Percentiles rank a stretch among this genome's conserved stretches.
phyloP scores from a whole-genome alignment of 495 filamentous ascomycete genomes.

The Trichoderma orchidacearum region DNA sequence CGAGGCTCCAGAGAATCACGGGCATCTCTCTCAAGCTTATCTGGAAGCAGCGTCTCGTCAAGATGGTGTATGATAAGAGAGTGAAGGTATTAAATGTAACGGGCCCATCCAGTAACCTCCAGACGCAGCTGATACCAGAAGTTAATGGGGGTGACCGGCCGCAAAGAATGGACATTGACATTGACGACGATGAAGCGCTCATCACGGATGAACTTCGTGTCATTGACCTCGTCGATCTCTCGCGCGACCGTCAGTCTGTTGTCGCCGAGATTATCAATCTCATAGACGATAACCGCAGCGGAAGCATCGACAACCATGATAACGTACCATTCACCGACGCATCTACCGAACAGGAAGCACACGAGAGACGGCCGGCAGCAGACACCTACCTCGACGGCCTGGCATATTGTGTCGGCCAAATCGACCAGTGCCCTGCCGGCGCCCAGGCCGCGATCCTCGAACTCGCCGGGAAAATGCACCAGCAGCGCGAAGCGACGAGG shows the following conservation, averaged over 20 bases:
- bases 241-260: not conserved
- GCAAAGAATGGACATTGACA: not conserved
- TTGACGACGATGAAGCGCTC: not conserved
- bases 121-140: no score
- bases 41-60: not conserved
- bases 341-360: not conserved
- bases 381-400: not conserved
- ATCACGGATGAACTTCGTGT: not conserved
- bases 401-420: slow-evolving; percentile 1
- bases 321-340: not conserved
- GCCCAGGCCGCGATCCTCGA: not conserved
- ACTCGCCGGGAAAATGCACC: not conserved
- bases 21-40: not conserved
- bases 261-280: not conserved
- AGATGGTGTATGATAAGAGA: not conserved
- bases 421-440: not conserved
- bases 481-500: not conserved
- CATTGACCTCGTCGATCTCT: not conserved
- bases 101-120: no score
- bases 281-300: not conserved
- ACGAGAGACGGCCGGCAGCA: not conserved
- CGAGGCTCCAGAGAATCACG: not conserved
- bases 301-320: not conserved
- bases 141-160: no score
- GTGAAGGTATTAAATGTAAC: no score